phyloP scores from a whole-genome alignment of 345 rosid genomes.

The Dipteronia dyeriana region DNA sequence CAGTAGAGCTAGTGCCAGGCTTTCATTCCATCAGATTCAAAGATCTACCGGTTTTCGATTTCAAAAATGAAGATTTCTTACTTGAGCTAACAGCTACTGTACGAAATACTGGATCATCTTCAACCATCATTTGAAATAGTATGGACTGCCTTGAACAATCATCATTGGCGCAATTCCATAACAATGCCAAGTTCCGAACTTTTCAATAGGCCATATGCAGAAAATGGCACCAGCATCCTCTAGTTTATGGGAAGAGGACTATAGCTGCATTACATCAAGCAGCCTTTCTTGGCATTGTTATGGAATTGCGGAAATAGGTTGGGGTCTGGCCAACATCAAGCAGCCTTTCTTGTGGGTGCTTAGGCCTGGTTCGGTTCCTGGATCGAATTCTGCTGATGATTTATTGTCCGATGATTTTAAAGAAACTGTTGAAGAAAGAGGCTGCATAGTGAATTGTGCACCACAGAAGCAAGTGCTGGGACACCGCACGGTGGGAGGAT shows the following conservation, averaged over 20 bases:
- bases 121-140: constrained; percentile 36
- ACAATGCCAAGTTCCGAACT: constrained; percentile 15
- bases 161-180: constrained; percentile 17
- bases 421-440: too few species aligned
- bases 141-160: constrained; percentile 26
- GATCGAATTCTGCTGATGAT: constrained; percentile 2
- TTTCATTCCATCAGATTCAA: constrained; percentile 23
- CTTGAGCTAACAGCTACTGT: constrained; percentile 9
- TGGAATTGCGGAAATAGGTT: too few species aligned
- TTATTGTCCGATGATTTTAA: constrained; percentile 25
- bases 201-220: constrained; percentile 34
- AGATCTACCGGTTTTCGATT: constrained; percentile 26
- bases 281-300: too few species aligned
- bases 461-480: too few species aligned
- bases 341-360: constrained; percentile 45
- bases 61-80: constrained; percentile 20
- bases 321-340: constrained; percentile 34
- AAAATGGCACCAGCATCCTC: constrained; percentile 9
- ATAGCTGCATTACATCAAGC: constrained; percentile 29
- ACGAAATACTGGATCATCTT: constrained; percentile 14
- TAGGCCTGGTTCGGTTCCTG: constrained; percentile 28
- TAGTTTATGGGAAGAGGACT: constrained; percentile 29
- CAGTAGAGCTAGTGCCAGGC: constrained; percentile 12
- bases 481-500: too few species aligned
- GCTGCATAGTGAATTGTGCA: too few species aligned